Percentiles rank a stretch among this genome's conserved stretches.
These are phyloP conservation scores for Saccharomyces jurei DNA, from an alignment of 805 yeast species.

Conservation along the genomic window DNA sequence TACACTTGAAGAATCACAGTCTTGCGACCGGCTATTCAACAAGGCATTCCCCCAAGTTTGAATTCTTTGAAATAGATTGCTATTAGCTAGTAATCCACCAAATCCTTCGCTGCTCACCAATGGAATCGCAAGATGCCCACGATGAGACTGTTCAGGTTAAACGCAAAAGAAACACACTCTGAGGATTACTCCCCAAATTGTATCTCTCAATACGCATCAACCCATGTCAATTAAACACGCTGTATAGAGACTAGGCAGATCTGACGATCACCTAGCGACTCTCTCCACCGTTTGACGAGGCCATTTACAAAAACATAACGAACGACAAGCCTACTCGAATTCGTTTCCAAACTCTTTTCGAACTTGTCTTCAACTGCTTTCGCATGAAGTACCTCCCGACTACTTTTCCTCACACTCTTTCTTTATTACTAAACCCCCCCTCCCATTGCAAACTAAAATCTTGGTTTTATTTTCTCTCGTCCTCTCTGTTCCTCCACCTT, in stretches of 20 bases:
- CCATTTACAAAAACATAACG: constrained; percentile 16
- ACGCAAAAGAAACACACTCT: constrained; percentile 1
- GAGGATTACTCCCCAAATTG: constrained; percentile 1
- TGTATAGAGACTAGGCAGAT: constrained; percentile 26
- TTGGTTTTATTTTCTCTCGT: background rate
- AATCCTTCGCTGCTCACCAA: constrained; percentile 31
- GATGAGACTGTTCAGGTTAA: constrained; percentile 30
- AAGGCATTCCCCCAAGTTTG: constrained; percentile 25
- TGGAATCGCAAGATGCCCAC: constrained; percentile 28
- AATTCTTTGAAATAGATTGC: constrained; percentile 24
- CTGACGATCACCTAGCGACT: constrained; percentile 29
- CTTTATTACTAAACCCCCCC: background rate
- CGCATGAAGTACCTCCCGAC: background rate
- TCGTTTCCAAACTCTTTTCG: constrained; percentile 26
- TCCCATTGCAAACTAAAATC: background rate
- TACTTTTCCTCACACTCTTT: background rate
- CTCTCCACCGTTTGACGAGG: constrained; percentile 30
- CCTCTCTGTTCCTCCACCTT: background rate
- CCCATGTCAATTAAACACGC: constrained; percentile 13
- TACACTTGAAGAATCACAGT: constrained; percentile 24
- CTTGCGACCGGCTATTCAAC: constrained; percentile 20
- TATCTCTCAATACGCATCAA: constrained; percentile 2
- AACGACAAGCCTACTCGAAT: constrained; percentile 22
- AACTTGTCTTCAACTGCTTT: constrained; percentile 22
- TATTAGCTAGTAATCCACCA: constrained; percentile 29